Evolutionary conservation across 2,329 filamentous ascomycete genomes (phyloP), one percentile per base, ranked within the genome.

Genomic region (Aureobasidium sp.): DNA sequence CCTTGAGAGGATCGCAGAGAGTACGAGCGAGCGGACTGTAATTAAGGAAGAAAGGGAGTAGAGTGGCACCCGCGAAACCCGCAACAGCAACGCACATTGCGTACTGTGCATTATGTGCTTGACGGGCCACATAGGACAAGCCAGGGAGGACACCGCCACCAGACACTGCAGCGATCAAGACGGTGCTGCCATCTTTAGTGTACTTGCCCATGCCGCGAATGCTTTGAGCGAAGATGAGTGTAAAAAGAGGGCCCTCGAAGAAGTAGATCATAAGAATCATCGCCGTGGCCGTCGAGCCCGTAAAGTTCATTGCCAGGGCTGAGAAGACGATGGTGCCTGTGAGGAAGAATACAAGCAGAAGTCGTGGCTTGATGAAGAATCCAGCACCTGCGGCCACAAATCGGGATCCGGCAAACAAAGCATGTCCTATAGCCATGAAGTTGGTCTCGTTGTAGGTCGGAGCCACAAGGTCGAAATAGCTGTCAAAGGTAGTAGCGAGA

Each of bases 181-280:
- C 66, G 0, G 79, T 78, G 7, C 79, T 76, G 7, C 80, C 84
- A 36, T 80, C 77, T 67, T 85, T 86, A 17, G 83, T 86, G 67
- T 84, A 79, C 15, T 71, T 75, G 6, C 82, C 84, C 65, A 84
- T 76, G 9, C 84, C 84, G 25, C 84, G 82, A 11, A 87, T 75
- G 2, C 77, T 75, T 64, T 84, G 81, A 14, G 81, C 82, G 65
- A 82, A 87, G 61, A 85, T 81, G 53, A 84, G 79, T 44, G 80
- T 77, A 71, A 86, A 87, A 2, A 82, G 74, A 4, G 84, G 83
- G 11, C 82, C 83, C 72, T 86, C 82, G 66, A 85, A 84, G 65
- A 85, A 80, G 68, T 81, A 84, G 51, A 82, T 67, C 65, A 86
- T 72, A 59, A 83, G 73, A 15, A 79, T 71, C 69, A 81, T 76